Conservation (phyloP, 129 eudicot genomes). For the Chrysanthemum makinoi region DNA sequence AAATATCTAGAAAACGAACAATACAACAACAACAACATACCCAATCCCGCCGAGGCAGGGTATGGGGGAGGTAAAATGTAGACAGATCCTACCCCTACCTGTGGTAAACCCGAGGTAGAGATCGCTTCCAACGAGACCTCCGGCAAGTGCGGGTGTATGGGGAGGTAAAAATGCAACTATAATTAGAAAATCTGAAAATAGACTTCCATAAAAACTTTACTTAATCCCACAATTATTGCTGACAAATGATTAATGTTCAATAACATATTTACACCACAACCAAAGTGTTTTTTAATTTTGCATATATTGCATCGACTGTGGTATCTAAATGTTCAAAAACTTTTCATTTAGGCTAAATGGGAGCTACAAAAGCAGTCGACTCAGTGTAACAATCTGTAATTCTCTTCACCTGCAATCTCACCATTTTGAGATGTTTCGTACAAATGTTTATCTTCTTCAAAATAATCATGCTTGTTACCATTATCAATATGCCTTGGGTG, state of each 20-base stretch:
- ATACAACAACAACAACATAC: too few relatives aligned
- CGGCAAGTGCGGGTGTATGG: too few relatives aligned
- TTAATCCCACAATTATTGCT: neutral
- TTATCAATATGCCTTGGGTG: constrained; percentile 43
- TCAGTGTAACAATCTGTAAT: neutral
- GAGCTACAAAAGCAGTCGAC: neutral
- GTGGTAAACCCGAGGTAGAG: too few relatives aligned
- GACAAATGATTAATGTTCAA: neutral
- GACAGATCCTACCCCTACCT: too few relatives aligned
- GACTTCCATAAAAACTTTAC: constrained; percentile 4
- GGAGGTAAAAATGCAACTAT: neutral
- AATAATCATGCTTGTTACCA: constrained; percentile 24
- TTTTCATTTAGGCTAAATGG: neutral
- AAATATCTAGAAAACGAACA: neutral
- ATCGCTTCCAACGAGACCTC: too few relatives aligned
- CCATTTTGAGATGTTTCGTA: constrained; percentile 25
- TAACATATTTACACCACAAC: neutral
- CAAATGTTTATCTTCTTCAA: constrained; percentile 19
- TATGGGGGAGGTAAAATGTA: too few relatives aligned
- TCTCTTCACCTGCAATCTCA: constrained; percentile 32
- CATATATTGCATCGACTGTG: neutral
- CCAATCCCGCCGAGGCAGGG: too few relatives aligned
- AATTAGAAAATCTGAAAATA: neutral
- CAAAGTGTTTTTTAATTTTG: neutral
- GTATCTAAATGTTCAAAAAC: neutral